Percentiles rank a stretch among this genome's conserved stretches.
phyloP scores from a whole-genome alignment of 495 filamentous ascomycete genomes.

The Paragyromitra xinjiangensis region DNA sequence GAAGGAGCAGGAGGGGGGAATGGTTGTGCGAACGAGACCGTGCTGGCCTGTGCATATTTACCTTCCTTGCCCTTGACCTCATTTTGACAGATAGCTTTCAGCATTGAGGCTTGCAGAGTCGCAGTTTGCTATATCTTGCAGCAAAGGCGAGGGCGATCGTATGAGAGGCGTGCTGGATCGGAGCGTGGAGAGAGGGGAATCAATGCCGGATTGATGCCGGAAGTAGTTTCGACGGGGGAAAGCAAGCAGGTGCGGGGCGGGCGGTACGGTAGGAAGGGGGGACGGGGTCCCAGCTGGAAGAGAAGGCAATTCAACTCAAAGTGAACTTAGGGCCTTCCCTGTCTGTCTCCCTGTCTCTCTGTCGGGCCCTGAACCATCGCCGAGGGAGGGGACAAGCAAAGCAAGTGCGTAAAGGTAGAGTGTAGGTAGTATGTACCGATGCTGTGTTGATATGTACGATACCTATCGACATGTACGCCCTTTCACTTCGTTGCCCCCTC shows the following conservation, averaged over 20 bases:
- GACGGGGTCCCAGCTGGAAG: slow-evolving; percentile 26
- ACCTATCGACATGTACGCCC: slow-evolving; percentile 35
- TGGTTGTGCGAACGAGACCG: background rate
- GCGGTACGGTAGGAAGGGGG: slow-evolving; percentile 2
- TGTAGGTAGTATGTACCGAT: slow-evolving; percentile 31
- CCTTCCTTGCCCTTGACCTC: slow-evolving; percentile 16
- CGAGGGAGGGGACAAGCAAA: background rate
- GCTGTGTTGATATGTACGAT: slow-evolving; percentile 46
- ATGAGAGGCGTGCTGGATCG: slow-evolving; percentile 29
- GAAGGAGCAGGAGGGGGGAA: background rate
- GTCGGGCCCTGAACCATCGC: slow-evolving; percentile 1
- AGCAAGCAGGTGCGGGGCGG: background rate
- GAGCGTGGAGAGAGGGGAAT: slow-evolving; percentile 1
- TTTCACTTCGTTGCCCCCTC: background rate
- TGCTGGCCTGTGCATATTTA: slow-evolving; percentile 43
- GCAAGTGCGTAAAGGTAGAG: background rate
- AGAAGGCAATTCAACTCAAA: slow-evolving; percentile 28
- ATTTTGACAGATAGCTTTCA: slow-evolving; percentile 18
- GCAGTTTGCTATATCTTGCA: slow-evolving; percentile 52
- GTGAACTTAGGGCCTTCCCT: slow-evolving; percentile 16
- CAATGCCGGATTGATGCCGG: slow-evolving; percentile 24
- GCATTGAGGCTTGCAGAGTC: slow-evolving; percentile 18
- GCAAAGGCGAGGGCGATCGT: slow-evolving; percentile 46
- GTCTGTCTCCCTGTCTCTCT: slow-evolving; percentile 18
- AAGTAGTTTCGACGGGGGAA: slow-evolving; percentile 17